Conservation (phyloP, 495 filamentous ascomycete genomes). For the Neurospora sp. region DNA sequence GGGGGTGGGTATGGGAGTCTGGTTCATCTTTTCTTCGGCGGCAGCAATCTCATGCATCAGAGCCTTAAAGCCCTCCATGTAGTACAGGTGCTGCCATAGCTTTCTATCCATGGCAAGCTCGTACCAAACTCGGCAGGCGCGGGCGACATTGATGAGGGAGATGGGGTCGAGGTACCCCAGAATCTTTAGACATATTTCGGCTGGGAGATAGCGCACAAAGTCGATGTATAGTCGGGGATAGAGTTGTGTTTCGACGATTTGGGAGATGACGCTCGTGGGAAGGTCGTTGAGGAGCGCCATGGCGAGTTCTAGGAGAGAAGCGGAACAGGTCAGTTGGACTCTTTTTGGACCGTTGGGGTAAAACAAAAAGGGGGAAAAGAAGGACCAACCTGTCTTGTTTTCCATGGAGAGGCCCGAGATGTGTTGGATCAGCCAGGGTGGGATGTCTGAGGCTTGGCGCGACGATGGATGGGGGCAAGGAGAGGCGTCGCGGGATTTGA, state of each 20-base stretch:
- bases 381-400: slow-evolving; percentile 38
- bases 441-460: slow-evolving; percentile 21
- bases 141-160: slow-evolving; percentile 66
- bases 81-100: slow-evolving; percentile 76
- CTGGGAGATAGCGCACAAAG: slow-evolving; percentile 72
- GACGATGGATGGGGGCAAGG: slow-evolving; percentile 10
- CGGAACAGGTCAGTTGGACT: neutral
- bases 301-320: slow-evolving; percentile 38
- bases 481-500: slow-evolving; percentile 16
- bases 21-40: slow-evolving; percentile 53
- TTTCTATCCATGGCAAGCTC: slow-evolving; percentile 69
- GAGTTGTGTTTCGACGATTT: slow-evolving; percentile 58
- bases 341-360: neutral
- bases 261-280: slow-evolving; percentile 61
- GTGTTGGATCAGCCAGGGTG: slow-evolving; percentile 36
- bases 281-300: slow-evolving; percentile 62
- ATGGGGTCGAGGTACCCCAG: slow-evolving; percentile 73
- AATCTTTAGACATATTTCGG: slow-evolving; percentile 80
- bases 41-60: slow-evolving; percentile 51
- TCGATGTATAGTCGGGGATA: slow-evolving; percentile 82
- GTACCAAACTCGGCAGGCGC: slow-evolving; percentile 74
- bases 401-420: slow-evolving; percentile 33
- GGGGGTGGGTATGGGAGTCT: slow-evolving; percentile 10
- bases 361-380: neutral
- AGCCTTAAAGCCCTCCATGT: slow-evolving; percentile 73